Conservation (phyloP, 257 asterid species). For the Verbena officinalis region DNA sequence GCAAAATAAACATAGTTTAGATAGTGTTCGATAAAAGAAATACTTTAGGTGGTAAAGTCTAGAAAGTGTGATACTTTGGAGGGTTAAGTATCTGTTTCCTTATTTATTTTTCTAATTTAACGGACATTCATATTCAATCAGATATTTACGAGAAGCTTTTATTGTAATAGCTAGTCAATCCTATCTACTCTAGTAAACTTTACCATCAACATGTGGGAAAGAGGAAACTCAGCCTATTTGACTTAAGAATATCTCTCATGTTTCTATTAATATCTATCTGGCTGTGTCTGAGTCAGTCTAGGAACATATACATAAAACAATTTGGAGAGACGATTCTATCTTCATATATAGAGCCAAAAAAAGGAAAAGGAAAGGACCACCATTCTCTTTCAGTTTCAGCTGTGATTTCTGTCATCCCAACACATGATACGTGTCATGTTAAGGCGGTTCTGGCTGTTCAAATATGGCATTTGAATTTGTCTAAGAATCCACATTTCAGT, state of each 20-base stretch:
- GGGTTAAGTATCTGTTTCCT: no score
- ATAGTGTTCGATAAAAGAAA: no score
- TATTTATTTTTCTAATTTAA: background rate
- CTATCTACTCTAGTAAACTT: background rate
- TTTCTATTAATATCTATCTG: background rate
- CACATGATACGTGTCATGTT: slow-evolving; percentile 20
- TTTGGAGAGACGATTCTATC: slow-evolving; percentile 16
- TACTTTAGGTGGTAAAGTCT: no score
- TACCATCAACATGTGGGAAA: background rate
- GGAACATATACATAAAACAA: background rate
- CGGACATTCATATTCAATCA: background rate
- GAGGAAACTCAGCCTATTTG: background rate
- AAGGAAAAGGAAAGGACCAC: background rate
- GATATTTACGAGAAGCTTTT: background rate
- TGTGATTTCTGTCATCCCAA: slow-evolving; percentile 26
- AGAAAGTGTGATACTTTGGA: no score
- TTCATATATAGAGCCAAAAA: background rate
- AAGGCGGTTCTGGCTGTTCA: background rate
- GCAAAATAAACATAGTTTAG: no score
- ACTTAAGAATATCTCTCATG: no score
- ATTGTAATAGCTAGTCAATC: background rate
- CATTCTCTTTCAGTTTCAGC: slow-evolving; percentile 31
- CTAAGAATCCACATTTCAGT: slow-evolving; percentile 28
- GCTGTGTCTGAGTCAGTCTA: background rate
- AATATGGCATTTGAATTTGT: background rate